These are phyloP conservation scores for Colletotrichum lentis DNA, from an alignment of 2,329 filamentous ascomycete species.

Conservation along the genomic window DNA sequence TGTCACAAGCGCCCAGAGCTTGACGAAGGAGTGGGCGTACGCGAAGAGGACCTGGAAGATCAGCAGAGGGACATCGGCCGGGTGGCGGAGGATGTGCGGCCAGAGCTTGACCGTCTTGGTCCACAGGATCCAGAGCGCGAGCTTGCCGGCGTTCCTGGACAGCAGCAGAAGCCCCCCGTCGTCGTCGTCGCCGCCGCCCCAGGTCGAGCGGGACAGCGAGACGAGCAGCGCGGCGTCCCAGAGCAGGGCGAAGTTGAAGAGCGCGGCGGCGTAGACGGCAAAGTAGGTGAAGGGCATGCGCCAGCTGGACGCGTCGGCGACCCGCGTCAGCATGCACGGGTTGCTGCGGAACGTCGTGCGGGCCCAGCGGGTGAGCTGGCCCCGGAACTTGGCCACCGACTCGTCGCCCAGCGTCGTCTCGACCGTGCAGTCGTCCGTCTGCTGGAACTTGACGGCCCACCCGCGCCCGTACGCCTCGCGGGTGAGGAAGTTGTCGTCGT, in stretches of 20 bases:
- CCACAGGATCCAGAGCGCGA: constrained; percentile 58
- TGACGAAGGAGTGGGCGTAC: constrained; percentile 66
- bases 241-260: constrained; percentile 65
- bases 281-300: constrained; percentile 62
- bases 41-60: constrained; percentile 61
- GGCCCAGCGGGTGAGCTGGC: constrained; percentile 65
- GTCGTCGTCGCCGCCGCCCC: background rate
- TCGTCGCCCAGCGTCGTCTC: constrained; percentile 60
- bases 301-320: background rate
- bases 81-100: constrained; percentile 60
- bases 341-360: constrained; percentile 68
- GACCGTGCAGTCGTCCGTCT: constrained; percentile 56
- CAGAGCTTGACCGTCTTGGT: constrained; percentile 66
- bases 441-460: constrained; percentile 65
- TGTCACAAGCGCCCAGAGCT: constrained; percentile 63
- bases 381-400: constrained; percentile 55
- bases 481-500: constrained; percentile 71
- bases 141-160: background rate
- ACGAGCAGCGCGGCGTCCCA: constrained; percentile 57
- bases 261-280: constrained; percentile 61
- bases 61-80: constrained; percentile 60
- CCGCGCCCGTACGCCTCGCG: constrained; percentile 59
- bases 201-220: constrained; percentile 36
- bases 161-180: too few relatives aligned
- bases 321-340: constrained; percentile 52